Percentiles rank a stretch among this genome's conserved stretches.
Conservation (phyloP, 106 monocot species). For the Alisma plantagoaquatica region DNA sequence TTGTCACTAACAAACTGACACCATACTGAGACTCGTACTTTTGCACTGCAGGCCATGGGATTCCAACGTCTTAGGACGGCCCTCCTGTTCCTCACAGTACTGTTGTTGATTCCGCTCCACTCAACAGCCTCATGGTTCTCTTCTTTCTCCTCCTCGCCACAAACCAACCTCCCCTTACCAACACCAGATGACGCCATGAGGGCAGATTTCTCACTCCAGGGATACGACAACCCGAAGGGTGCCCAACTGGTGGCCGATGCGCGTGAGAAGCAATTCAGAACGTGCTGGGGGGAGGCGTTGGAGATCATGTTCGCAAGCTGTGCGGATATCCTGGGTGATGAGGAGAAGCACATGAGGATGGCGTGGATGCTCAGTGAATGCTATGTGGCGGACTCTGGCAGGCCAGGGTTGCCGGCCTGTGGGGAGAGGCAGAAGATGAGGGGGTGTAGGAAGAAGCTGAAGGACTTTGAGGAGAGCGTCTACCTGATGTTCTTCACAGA, state of each 20-base stretch:
- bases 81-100: too few relatives aligned
- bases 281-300: constrained; percentile 81
- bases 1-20: too few relatives aligned
- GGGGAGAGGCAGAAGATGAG: constrained; percentile 26
- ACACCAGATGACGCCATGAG: not conserved
- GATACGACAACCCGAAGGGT: constrained; percentile 15
- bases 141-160: not conserved
- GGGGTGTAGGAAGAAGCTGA: constrained; percentile 52
- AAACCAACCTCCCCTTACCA: not conserved
- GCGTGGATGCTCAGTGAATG: constrained; percentile 77
- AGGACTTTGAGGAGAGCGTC: constrained; percentile 49
- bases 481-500: constrained; percentile 73
- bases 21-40: too few relatives aligned
- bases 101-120: not conserved
- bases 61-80: too few relatives aligned
- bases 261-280: constrained; percentile 31
- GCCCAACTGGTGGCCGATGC: constrained; percentile 47
- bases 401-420: constrained; percentile 42
- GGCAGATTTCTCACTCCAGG: constrained; percentile 34
- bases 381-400: constrained; percentile 63
- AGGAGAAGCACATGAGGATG: constrained; percentile 61
- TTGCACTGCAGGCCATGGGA: too few relatives aligned
- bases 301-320: constrained; percentile 54
- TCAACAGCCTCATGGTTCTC: not conserved
- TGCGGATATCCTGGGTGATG: constrained; percentile 42